Evolutionary conservation across 2,329 filamentous ascomycete species (phyloP), one percentile per base, ranked within the genome.

Genomic region (Biscogniauxia sp.): DNA sequence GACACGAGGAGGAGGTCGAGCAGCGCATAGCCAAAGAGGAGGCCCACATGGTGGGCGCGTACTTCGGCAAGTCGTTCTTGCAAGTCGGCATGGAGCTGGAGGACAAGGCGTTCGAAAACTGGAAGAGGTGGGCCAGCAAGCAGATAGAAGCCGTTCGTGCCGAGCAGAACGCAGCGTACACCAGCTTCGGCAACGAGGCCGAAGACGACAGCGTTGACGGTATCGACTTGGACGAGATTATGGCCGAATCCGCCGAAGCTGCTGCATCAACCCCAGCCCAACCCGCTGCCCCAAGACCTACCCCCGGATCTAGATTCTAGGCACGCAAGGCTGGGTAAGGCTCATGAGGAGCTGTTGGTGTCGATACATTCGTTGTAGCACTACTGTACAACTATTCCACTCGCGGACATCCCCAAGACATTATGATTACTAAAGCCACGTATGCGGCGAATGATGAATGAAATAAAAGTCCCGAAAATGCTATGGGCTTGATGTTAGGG

Each of bases 21-120:
- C 84, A 86, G 68, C 88, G 93, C 68, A 84, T 99, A 61, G 91
- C 94, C 7, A 82, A 87, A 55, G 95, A 99, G 78, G 95, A 99
- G 77, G 94, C 95, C 26, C 81, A 88, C 64, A 85, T 90, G 69
- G 89, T 90, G 5, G 95, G 95, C 57, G 93, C 93, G 55, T 92
- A 92, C 81, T 98, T 98, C 74, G 92, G 92, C 74, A 90, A 89
- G 76, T 82, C 85, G 51, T 83, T 85, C 61, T 74, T 93, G 56
- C 88, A 96, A 62, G 81, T 96, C 59, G 88, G 91, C 66, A 91
- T 95, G 86, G 80, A 88, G 64, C 82, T 97, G 57, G 95, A 99
- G 77, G 88, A 96, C 77, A 77, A 83, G 68, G 81, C 87, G 62
- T 96, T 88, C 75, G 91, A 97, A 76, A 79, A 81, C 64, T 99